These are phyloP conservation scores for Phytophthora sojae DNA, from an alignment of 352 stramenopile genomes.

Conservation along the genomic window DNA sequence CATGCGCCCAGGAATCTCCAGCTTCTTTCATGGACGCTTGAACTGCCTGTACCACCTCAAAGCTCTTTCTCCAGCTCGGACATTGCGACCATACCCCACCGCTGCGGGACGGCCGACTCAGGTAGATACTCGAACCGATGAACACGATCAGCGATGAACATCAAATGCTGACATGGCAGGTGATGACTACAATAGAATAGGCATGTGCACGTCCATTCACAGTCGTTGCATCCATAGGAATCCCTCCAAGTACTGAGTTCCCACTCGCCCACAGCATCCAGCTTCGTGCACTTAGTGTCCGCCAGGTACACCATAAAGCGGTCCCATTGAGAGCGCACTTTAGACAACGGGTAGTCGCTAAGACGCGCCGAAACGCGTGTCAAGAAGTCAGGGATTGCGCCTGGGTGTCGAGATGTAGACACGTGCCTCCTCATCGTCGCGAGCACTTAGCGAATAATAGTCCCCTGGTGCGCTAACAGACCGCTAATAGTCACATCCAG, in stretches of 20 bases:
- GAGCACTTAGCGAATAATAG: constrained; percentile 3
- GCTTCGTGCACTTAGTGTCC: not conserved
- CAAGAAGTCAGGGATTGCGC: constrained; percentile 8
- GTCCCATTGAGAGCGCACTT: constrained; percentile 1
- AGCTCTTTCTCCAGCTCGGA: not conserved
- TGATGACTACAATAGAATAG: no score
- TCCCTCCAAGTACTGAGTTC: not conserved
- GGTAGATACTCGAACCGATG: not conserved
- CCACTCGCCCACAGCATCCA: not conserved
- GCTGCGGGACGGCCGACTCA: not conserved
- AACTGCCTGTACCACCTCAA: not conserved
- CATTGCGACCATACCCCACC: not conserved
- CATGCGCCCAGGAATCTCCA: not conserved
- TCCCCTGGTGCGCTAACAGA: constrained; percentile 18
- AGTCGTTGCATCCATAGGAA: not conserved
- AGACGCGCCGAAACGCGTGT: not conserved
- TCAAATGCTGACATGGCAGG: not conserved
- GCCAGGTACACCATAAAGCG: not conserved
- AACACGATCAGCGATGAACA: not conserved
- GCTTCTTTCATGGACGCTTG: not conserved
- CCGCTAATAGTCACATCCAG: no score
- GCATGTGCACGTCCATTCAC: not conserved
- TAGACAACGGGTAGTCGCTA: not conserved
- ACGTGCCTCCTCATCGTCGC: constrained; percentile 4
- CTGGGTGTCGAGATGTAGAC: not conserved